Percentiles rank a stretch among this genome's conserved stretches.
Evolutionary conservation across 1,284 basidiomycete species (phyloP).

Genomic region (Trametes hirsuta): DNA sequence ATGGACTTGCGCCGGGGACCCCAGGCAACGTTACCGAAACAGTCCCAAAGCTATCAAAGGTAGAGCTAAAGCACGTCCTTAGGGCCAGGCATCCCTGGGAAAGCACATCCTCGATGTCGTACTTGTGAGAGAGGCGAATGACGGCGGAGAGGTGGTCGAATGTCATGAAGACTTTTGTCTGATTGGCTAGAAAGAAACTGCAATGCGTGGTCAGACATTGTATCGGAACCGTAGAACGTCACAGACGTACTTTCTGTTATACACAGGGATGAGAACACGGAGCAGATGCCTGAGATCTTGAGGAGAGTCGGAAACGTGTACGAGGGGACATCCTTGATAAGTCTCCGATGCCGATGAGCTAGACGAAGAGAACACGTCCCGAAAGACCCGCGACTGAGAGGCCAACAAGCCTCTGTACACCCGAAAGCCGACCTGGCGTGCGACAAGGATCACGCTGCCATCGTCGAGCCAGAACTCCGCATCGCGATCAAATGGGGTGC

Average conservation of each 20-base stretch:
- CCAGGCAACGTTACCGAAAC: not conserved
- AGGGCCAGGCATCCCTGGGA: not conserved
- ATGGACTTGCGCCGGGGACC: no score
- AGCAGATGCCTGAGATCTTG: slow-evolving; percentile 12
- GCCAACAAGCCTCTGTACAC: slow-evolving; percentile 24
- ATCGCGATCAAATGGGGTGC: not conserved
- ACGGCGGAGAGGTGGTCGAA: not conserved
- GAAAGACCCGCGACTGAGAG: slow-evolving; percentile 20
- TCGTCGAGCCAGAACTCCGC: slow-evolving; percentile 20
- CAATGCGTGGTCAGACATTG: no score
- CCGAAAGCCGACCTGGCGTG: slow-evolving; percentile 12
- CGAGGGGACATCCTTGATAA: slow-evolving; percentile 15
- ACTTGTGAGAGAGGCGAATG: slow-evolving; percentile 15
- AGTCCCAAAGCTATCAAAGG: not conserved
- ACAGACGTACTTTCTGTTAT: not conserved
- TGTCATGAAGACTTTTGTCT: not conserved
- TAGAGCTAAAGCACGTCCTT: not conserved
- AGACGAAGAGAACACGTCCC: slow-evolving; percentile 22
- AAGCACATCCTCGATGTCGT: slow-evolving; percentile 1
- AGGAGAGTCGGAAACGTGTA: slow-evolving; percentile 17
- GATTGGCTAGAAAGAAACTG: not conserved
- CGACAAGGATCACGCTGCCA: slow-evolving; percentile 26
- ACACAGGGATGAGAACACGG: not conserved
- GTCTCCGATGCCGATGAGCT: slow-evolving; percentile 7
- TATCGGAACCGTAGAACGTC: not conserved